Base-by-base conservation (phyloP, 805 yeast species). In the Komagataella mondaviorum region DNA sequence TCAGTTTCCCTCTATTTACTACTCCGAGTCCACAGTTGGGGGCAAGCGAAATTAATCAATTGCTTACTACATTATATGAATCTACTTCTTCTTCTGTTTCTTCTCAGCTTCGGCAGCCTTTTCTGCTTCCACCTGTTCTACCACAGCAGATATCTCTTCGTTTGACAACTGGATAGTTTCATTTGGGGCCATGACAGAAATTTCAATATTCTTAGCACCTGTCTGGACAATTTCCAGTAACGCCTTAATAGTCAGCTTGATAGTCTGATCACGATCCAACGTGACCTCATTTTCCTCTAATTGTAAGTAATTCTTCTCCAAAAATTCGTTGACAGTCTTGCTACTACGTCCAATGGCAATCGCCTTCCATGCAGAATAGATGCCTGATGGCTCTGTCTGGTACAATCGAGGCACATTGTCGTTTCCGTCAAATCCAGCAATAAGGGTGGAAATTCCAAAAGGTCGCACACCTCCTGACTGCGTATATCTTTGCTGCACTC, bases 391-490 rank as follows among this genome's bases (percentile, higher is more conserved):
- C 67, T 93, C 99, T 10, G 99, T 93, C 67, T 87, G 95, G 70
- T 83, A 93, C 57, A 93, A 76, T 64, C 79, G 83, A 47, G 98
- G 97, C 39, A 75, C 77, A 20, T 68, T 69, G 68, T 88, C 96
- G 61, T 84, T 83, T 51, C 83, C 83, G 70, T 93, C 98, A 61
- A 93, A 93, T 1, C 99, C 99, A 22, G 96, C 96, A 65, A 93
- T 86, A 60, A 93, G 73, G 24, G 97, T 93, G 50, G 96, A 84
- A 59, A 93, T 86, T 53, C 99, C 99, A 66, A 93, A 93, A 18
- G 99, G 99, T 68, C 99, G 80, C 23, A 93, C 96, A 68, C 99
- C 99, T 58, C 99, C 99, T 49, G 95, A 83, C 69, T 93, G 99
- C 5, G 99, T 93, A 70, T 91, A 93, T 67, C 83, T 80, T 67